Base-by-base conservation (phyloP, 805 yeast genomes). In the Kluyveromyces starmeri region DNA sequence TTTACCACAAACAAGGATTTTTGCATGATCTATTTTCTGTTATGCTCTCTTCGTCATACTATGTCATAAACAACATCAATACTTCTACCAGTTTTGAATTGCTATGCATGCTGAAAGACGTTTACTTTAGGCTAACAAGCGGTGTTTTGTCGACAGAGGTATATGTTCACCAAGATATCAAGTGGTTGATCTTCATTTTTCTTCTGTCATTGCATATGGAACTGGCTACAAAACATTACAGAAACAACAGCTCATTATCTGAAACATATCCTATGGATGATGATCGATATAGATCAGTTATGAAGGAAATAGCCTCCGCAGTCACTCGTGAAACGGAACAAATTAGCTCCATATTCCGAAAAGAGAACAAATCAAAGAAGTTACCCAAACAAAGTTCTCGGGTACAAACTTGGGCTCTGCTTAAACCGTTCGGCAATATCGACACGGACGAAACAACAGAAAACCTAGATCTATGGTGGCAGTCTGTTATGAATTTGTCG, bases 1-100 rank as follows among this genome's bases (percentile, higher is more conserved):
- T 28, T 20, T 16, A 10, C 5, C 15, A 28, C 23, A 28, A 16
- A 16, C 22, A 28, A 7, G 11, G 20, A 19, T 17, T 53, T 19
- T 34, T 46, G 34, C 45, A 47, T 37, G 36, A 44, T 27, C 39
- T 51, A 9, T 28, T 44, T 12, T 48, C 55, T 3, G 58, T 51
- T 14, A 43, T 45, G 6, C 51, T 45, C 16, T 36, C 35, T 1
- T 37, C 51, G n/a, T 27, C 47, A 15, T 41, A 51, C 18, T 37
- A 44, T 25, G 38, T 41, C 8, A 40, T 48, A 10, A 47, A 42
- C 16, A 26, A 46, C 27, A 40, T 44, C n/a, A 45, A 49, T 19
- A 38, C 42, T 19, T 39, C 36, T 7, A 37, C 35, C 4, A 32
- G 22, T 14, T 28, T 28, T 16, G 32, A 28, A 6, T 9, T 28